Percentiles rank a stretch among this genome's conserved stretches.
Conservation (phyloP, 2,329 filamentous ascomycete genomes). For the Rutstroemia sp. region DNA sequence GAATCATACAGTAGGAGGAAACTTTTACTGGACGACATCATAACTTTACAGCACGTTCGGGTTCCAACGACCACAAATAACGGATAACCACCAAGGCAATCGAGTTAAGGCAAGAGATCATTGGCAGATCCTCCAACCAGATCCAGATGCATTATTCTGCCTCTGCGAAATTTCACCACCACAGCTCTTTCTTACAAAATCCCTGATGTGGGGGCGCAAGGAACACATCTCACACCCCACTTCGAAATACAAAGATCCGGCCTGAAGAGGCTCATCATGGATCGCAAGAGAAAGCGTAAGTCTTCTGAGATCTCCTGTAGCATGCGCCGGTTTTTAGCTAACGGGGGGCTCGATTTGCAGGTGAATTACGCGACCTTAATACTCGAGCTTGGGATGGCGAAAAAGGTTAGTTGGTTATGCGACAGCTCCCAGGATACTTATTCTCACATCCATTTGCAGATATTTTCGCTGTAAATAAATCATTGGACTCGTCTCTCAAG, state of each 20-base stretch:
- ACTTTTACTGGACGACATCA: too few species aligned
- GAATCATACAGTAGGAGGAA: too few species aligned
- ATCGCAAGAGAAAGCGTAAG: slow-evolving; percentile 58
- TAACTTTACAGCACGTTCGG: too few species aligned
- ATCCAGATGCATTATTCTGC: slow-evolving; percentile 31
- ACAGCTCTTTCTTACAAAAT: slow-evolving; percentile 28
- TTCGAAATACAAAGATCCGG: slow-evolving; percentile 14
- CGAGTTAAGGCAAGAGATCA: neutral
- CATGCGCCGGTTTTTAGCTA: slow-evolving; percentile 12
- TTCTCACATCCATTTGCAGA: slow-evolving; percentile 16
- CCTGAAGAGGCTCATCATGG: slow-evolving; percentile 38
- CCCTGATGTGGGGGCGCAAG: slow-evolving; percentile 30
- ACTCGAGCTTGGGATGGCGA: slow-evolving; percentile 83
- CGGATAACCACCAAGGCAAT: too few species aligned
- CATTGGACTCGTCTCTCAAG: slow-evolving; percentile 90
- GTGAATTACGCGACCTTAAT: slow-evolving; percentile 86
- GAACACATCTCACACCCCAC: slow-evolving; percentile 21
- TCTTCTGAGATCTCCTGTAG: neutral
- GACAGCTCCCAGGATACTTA: neutral
- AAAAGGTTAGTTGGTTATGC: slow-evolving; percentile 51
- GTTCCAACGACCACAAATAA: too few species aligned
- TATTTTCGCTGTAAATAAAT: slow-evolving; percentile 51
- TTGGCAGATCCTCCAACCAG: neutral
- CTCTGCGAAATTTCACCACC: slow-evolving; percentile 25
- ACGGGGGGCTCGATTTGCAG: slow-evolving; percentile 38